Conservation (phyloP, 306 rosid species). For the Quillaja saponaria region DNA sequence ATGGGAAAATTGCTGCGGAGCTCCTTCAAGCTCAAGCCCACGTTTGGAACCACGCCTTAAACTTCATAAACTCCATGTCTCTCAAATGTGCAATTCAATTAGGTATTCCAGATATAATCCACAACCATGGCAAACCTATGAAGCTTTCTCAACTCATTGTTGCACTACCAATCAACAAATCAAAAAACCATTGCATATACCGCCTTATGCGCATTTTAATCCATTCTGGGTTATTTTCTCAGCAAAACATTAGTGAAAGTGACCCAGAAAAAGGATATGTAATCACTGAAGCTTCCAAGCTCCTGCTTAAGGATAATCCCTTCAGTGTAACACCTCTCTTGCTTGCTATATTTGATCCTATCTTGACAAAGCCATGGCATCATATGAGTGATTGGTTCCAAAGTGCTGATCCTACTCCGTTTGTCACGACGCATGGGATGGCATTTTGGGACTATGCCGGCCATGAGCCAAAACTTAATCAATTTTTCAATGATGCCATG, state of each 20-base stretch:
- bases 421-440: slow-evolving; percentile 27
- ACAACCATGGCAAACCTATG: slow-evolving; percentile 51
- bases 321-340: slow-evolving; percentile 21
- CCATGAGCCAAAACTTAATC: background rate
- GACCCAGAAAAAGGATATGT: slow-evolving; percentile 25
- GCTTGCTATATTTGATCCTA: slow-evolving; percentile 25
- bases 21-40: slow-evolving; percentile 39
- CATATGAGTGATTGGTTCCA: slow-evolving; percentile 29
- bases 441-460: slow-evolving; percentile 23
- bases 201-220: slow-evolving; percentile 48
- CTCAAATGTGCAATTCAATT: too few species aligned
- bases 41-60: slow-evolving; percentile 20
- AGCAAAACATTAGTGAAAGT: background rate
- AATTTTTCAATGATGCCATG: slow-evolving; percentile 37
- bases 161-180: slow-evolving; percentile 31
- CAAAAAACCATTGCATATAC: slow-evolving; percentile 21
- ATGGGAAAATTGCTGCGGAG: background rate
- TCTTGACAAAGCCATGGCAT: slow-evolving; percentile 22
- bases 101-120: slow-evolving; percentile 2
- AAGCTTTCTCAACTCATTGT: slow-evolving; percentile 25
- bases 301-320: slow-evolving; percentile 38
- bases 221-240: slow-evolving; percentile 41
- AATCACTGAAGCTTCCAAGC: slow-evolving; percentile 33
- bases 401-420: slow-evolving; percentile 16
- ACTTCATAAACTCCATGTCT: slow-evolving; percentile 5